Base-by-base conservation (phyloP, 768 basidiomycete species). In the Phallus indusiatus region DNA sequence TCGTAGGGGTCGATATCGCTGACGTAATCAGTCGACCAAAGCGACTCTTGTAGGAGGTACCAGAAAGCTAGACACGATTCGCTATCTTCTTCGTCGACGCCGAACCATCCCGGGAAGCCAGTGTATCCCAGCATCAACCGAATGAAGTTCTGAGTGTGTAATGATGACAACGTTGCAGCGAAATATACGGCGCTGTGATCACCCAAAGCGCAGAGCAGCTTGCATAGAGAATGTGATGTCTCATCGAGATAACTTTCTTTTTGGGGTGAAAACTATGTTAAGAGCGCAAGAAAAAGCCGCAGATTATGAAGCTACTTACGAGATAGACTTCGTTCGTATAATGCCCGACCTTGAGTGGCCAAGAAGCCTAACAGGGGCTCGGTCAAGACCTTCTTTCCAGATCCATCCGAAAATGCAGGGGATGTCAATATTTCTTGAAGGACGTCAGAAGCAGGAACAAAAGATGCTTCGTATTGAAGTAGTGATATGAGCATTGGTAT, bases 51-150 rank as follows among this genome's bases (percentile, higher is more conserved):
- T 59, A 95, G 80, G 46, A 90, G 74, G 63, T 91, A 94, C 88
- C 94, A 95, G 65, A 94, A 94, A 1, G 82, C 82, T 1, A 95
- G 78, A 1, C 88, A 88, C 76, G 86, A 79, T 70, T 94, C 91
- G 65, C 89, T 93, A 67, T 89, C 85, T 53, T 90, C 88, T 68
- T 94, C 94, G 51, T 94, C 92, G 0, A 81, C 78, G 1, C 88
- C 89, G 66, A 85, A 90, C 61, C 81, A 83, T 0, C 90, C 91
- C 0, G 84, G 82, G 10, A 82, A 71, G 1, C 83, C 85, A 0
- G 90, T 90, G 61, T 88, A 87, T 17, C 83, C 78, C 18, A 96
- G 71, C 53, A 94, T 68, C 11, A 89, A 69, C 5, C 81, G 78
- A 1, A 97, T 73, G 65, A 88, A 90, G 0, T 76, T 78, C 64